Evolutionary conservation across 257 asterid species (phyloP), one percentile per base, ranked within the genome.

Genomic region (Nicotiana tomentosiformis): DNA sequence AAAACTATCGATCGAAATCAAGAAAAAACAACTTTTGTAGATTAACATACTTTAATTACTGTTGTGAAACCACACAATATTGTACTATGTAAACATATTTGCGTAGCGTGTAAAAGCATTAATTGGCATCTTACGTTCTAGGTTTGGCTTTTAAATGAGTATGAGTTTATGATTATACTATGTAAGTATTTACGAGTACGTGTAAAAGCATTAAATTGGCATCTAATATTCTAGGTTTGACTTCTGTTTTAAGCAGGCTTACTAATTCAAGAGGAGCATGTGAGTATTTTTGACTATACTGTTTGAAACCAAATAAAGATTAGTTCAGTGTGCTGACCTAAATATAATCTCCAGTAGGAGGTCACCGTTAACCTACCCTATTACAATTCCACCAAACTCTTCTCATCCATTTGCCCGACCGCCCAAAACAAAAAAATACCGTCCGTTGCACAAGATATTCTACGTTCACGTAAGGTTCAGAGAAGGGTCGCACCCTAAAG

Each of bases 351-450:
- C 18, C 79, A 72, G 62, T 74, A 46, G 62, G 43, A 74, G 79
- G 14, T 74, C 23, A 74, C 79, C 15, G 79, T 46, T 74, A 74
- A 74, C 79, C 79, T 74, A 74, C 61, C 79, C 43, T 23, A 46
- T 74, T 46, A 23, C 37, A 43, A 39, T n/a, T 70, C 26, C 61
- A 49, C 60, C 60, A 72, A 43, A 72, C 49, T 39, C 58, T 46
- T 72, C 17, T 53, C 23, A 46, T 46, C 60, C 39, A 74, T 49
- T 26, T 74, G 79, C 39, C 37, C 17, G 3, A 3, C 17, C 11
- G 0, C 7, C 2, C 11, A 57, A 57, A 17, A 17, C 10, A 0
- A 1, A 0, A 35, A 37, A 18, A 51, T 1, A 1, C 11, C 10
- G 46, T 39, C 0, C 0, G 2, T 39, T 39, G 0, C 2, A 39